Conservation (phyloP, 306 rosid species). For the Acacia crassicarpa region DNA sequence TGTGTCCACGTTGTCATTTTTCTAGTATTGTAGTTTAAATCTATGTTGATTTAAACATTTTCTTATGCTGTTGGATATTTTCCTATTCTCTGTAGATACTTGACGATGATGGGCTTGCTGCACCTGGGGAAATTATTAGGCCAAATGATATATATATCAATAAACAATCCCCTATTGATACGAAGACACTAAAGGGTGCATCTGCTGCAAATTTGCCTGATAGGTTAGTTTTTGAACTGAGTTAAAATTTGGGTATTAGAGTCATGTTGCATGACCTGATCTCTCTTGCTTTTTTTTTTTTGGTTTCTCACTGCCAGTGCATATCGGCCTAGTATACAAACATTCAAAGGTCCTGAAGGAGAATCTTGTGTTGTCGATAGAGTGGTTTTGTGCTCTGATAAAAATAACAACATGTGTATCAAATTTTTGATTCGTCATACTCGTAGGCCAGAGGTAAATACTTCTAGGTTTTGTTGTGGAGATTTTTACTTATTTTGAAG, state of each 20-base stretch:
- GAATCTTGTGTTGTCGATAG: conserved; percentile 81
- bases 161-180: conserved; percentile 65
- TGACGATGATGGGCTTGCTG: conserved; percentile 93
- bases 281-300: too few relatives aligned
- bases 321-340: conserved; percentile 43
- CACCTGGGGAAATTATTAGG: conserved; percentile 86
- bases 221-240: conserved; percentile 40
- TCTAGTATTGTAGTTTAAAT: neutral
- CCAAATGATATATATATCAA: conserved; percentile 65
- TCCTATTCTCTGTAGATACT: conserved; percentile 53
- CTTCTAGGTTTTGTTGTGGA: conserved; percentile 23
- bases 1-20: neutral
- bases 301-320: conserved; percentile 46
- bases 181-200: conserved; percentile 30
- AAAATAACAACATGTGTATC: conserved; percentile 62
- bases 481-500: conserved; percentile 12
- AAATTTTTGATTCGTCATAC: conserved; percentile 82
- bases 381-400: conserved; percentile 81
- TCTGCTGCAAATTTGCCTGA: conserved; percentile 54
- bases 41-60: neutral
- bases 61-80: conserved; percentile 9
- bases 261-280: conserved; percentile 16
- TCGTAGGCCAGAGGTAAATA: conserved; percentile 90
- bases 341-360: conserved; percentile 70
- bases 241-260: neutral